phyloP scores from a whole-genome alignment of 1,284 basidiomycete genomes.

The Peniophora sp. region DNA sequence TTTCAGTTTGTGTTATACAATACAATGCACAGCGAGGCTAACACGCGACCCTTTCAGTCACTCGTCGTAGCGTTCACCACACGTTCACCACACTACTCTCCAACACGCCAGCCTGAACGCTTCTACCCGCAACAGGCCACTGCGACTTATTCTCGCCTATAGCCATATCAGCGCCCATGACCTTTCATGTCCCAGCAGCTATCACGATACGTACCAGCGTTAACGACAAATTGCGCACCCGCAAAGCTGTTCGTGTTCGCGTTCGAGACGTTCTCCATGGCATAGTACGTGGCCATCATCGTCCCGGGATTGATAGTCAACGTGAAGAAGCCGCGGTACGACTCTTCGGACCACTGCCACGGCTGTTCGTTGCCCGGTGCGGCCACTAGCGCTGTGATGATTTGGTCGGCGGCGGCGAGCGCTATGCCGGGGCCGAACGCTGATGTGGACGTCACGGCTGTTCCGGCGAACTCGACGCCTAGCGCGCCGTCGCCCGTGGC shows the following conservation, averaged over 20 bases:
- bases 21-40: too few relatives aligned
- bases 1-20: slow-evolving; percentile 58
- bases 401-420: slow-evolving; percentile 32
- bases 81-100: slow-evolving; percentile 4
- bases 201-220: slow-evolving; percentile 19
- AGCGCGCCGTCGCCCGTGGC: slow-evolving; percentile 45
- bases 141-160: slow-evolving; percentile 41
- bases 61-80: neutral
- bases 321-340: slow-evolving; percentile 57
- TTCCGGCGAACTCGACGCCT: slow-evolving; percentile 63
- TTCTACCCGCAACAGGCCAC: slow-evolving; percentile 48
- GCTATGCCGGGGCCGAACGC: slow-evolving; percentile 38
- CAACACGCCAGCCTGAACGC: slow-evolving; percentile 28
- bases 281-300: slow-evolving; percentile 51
- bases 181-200: neutral
- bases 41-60: too few relatives aligned
- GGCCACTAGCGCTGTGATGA: slow-evolving; percentile 32
- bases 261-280: slow-evolving; percentile 44
- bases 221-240: slow-evolving; percentile 37
- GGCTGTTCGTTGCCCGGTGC: slow-evolving; percentile 37
- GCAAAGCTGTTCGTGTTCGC: slow-evolving; percentile 34
- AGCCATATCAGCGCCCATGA: neutral
- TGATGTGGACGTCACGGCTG: slow-evolving; percentile 50
- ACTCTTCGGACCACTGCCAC: slow-evolving; percentile 62
- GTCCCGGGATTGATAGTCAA: slow-evolving; percentile 36